These are phyloP conservation scores for Physocladia obscura DNA, from an alignment of 192 early-diverging fungal genomes.

Conservation along the genomic window DNA sequence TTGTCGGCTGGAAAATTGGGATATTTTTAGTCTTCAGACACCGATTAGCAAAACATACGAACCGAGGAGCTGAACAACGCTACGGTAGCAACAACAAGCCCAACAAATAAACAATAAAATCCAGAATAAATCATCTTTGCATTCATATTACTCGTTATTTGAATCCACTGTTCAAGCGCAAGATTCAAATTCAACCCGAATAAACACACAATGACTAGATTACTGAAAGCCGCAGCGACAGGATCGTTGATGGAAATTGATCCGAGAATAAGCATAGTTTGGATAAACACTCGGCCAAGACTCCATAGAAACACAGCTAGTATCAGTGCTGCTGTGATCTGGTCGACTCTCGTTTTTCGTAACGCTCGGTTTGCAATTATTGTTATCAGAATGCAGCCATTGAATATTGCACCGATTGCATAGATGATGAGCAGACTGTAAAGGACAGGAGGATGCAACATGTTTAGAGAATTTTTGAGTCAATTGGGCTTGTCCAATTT, in stretches of 20 bases:
- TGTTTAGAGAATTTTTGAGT: too few relatives aligned
- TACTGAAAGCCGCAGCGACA: not conserved
- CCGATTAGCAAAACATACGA: not conserved
- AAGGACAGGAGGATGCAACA: too few relatives aligned
- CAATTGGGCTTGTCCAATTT: too few relatives aligned
- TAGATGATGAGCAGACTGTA: too few relatives aligned
- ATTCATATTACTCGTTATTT: not conserved
- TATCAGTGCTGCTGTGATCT: slow-evolving; percentile 9
- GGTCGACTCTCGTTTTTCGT: slow-evolving; percentile 9
- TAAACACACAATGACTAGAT: not conserved
- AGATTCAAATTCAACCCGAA: not conserved
- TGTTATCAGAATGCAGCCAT: too few relatives aligned
- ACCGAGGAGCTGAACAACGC: not conserved
- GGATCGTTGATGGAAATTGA: too few relatives aligned
- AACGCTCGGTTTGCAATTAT: too few relatives aligned
- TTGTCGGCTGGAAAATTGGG: not conserved
- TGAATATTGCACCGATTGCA: too few relatives aligned
- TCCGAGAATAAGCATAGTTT: not conserved
- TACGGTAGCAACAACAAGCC: not conserved
- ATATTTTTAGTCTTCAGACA: not conserved
- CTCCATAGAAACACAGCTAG: not conserved
- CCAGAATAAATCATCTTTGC: not conserved
- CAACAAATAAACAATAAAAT: not conserved
- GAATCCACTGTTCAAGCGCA: not conserved
- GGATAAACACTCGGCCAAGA: not conserved